phyloP scores from a whole-genome alignment of 768 basidiomycete genomes.

The Phlebiopsis flavidoalba region DNA sequence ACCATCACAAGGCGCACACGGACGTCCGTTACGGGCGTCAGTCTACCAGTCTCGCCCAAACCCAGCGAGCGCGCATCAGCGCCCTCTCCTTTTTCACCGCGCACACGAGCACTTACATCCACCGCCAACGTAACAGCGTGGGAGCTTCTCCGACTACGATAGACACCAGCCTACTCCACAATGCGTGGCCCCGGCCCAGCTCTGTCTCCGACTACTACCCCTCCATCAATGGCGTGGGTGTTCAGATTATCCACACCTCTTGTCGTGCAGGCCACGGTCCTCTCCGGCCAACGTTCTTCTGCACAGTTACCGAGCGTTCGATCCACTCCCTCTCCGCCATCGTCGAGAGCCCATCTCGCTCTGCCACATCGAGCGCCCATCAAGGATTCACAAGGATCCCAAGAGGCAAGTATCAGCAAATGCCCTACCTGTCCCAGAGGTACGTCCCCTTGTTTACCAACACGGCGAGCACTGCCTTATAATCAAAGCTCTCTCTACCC shows the following conservation, averaged over 20 bases:
- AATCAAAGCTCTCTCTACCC: constrained; percentile 11
- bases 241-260: constrained; percentile 22
- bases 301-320: constrained; percentile 42
- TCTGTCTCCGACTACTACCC: constrained; percentile 45
- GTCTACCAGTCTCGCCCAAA: constrained; percentile 14
- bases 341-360: constrained; percentile 22
- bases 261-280: constrained; percentile 34
- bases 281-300: constrained; percentile 54
- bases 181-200: constrained; percentile 40
- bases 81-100: too few species aligned
- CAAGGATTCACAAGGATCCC: constrained; percentile 47
- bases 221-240: constrained; percentile 6
- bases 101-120: too few species aligned
- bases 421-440: constrained; percentile 73
- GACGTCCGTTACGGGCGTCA: constrained; percentile 41
- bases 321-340: constrained; percentile 31
- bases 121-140: constrained; percentile 30
- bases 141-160: constrained; percentile 69
- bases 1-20: constrained; percentile 28
- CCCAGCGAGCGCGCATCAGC: constrained; percentile 27
- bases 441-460: constrained; percentile 25
- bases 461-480: not conserved
- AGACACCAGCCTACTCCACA: constrained; percentile 37
- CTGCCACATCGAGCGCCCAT: constrained; percentile 31
- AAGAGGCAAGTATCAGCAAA: constrained; percentile 78